Conservation (phyloP, 441 rosid species). For the Euphorbia schlechtendalii region DNA sequence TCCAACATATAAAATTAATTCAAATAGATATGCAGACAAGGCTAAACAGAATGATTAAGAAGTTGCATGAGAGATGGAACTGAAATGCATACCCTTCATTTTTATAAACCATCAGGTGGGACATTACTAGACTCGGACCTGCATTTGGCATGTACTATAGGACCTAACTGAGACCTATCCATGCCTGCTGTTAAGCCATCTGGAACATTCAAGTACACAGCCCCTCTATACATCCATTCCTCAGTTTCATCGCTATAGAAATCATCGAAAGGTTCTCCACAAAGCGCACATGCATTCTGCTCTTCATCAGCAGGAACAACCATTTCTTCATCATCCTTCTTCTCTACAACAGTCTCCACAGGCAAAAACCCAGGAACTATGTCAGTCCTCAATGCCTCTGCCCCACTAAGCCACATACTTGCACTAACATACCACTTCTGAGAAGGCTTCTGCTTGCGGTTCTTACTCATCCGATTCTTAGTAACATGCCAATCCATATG, state of each 20-base stretch:
- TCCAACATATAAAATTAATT: not conserved
- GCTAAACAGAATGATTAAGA: constrained; percentile 1
- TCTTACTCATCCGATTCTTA: constrained; percentile 89
- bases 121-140: constrained; percentile 66
- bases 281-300: constrained; percentile 78
- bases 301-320: constrained; percentile 98
- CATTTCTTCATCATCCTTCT: constrained; percentile 86
- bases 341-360: constrained; percentile 54
- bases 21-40: not conserved
- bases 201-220: constrained; percentile 83
- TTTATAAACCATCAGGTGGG: constrained; percentile 38
- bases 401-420: constrained; percentile 98
- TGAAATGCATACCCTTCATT: constrained; percentile 47
- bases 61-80: constrained; percentile 10
- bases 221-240: constrained; percentile 98
- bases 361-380: constrained; percentile 94
- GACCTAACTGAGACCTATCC: constrained; percentile 85
- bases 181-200: constrained; percentile 44
- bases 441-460: constrained; percentile 78
- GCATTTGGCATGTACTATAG: constrained; percentile 98
- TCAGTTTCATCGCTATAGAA: constrained; percentile 94
- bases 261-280: constrained; percentile 95
- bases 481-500: constrained; percentile 99
- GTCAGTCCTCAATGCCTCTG: constrained; percentile 62
- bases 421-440: constrained; percentile 95